Evolutionary conservation across 2,329 filamentous ascomycete genomes (phyloP).

Genomic region (Trichoderma sp.): DNA sequence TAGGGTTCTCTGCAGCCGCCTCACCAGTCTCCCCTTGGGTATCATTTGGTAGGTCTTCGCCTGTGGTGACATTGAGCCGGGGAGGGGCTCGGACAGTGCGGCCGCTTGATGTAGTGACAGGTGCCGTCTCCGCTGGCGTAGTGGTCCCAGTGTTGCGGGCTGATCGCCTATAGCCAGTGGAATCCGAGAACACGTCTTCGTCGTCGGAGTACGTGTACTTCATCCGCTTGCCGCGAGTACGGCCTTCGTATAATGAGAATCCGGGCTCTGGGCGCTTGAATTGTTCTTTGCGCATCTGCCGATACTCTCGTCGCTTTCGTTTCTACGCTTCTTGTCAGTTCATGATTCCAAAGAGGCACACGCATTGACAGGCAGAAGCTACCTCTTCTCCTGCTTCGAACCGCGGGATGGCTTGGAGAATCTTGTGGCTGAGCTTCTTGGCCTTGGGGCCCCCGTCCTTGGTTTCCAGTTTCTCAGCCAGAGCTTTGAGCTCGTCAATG

Average conservation of each 20-base stretch:
- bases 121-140: conserved; percentile 69
- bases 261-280: conserved; percentile 87
- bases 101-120: conserved; percentile 78
- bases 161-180: conserved; percentile 63
- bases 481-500: conserved; percentile 78
- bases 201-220: conserved; percentile 96
- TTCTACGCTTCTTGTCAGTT: conserved; percentile 60
- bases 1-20: conserved; percentile 45
- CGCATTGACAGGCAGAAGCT: conserved; percentile 36
- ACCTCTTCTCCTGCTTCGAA: conserved; percentile 94
- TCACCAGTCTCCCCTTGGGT: conserved; percentile 50
- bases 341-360: neutral
- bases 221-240: conserved; percentile 92
- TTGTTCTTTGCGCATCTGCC: conserved; percentile 79
- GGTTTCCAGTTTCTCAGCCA: conserved; percentile 75
- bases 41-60: conserved; percentile 51
- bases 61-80: conserved; percentile 65
- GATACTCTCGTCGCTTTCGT: conserved; percentile 89
- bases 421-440: conserved; percentile 74
- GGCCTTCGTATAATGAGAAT: conserved; percentile 92
- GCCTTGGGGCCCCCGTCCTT: conserved; percentile 82
- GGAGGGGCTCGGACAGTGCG: conserved; percentile 75
- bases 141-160: conserved; percentile 73
- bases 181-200: conserved; percentile 72
- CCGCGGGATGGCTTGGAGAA: conserved; percentile 76